These are phyloP conservation scores for Exophiala bonariae DNA, from an alignment of 2,329 filamentous ascomycete species.

Conservation along the genomic window DNA sequence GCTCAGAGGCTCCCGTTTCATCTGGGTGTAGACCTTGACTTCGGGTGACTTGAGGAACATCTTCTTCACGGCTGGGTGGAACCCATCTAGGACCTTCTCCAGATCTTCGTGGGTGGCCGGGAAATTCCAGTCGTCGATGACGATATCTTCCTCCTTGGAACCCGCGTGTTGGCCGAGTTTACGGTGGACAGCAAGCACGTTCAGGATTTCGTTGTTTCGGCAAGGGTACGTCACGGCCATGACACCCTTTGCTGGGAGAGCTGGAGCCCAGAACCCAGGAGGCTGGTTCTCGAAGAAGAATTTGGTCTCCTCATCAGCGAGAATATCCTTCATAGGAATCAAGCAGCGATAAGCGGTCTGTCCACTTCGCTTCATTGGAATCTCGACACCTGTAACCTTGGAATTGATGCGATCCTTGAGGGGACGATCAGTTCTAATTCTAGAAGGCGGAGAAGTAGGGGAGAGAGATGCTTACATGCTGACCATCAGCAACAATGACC, in stretches of 20 bases:
- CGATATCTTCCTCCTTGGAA: slow-evolving; percentile 21
- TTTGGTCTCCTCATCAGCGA: slow-evolving; percentile 25
- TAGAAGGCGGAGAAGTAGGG: slow-evolving; percentile 4
- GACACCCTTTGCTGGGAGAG: slow-evolving; percentile 26
- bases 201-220: slow-evolving; percentile 26
- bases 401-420: slow-evolving; percentile 24
- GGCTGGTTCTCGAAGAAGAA: slow-evolving; percentile 26
- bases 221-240: slow-evolving; percentile 30
- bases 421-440: slow-evolving; percentile 2
- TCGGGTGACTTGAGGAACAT: slow-evolving; percentile 26
- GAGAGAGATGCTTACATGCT: slow-evolving; percentile 25
- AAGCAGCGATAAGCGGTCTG: slow-evolving; percentile 29
- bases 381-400: slow-evolving; percentile 26
- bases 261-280: slow-evolving; percentile 29
- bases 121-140: slow-evolving; percentile 30
- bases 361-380: slow-evolving; percentile 27
- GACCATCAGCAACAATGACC: slow-evolving; percentile 39
- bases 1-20: slow-evolving; percentile 26
- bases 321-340: slow-evolving; percentile 28
- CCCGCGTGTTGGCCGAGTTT: slow-evolving; percentile 22
- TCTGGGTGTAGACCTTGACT: slow-evolving; percentile 29
- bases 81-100: slow-evolving; percentile 25
- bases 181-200: slow-evolving; percentile 26
- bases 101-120: slow-evolving; percentile 27
- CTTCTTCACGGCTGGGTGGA: slow-evolving; percentile 26